A percentile compares a stretch with the other conserved stretches of the same genome.
These are phyloP conservation scores for Paragyromitra xinjiangensis DNA, from an alignment of 495 filamentous ascomycete genomes.

Conservation along the genomic window DNA sequence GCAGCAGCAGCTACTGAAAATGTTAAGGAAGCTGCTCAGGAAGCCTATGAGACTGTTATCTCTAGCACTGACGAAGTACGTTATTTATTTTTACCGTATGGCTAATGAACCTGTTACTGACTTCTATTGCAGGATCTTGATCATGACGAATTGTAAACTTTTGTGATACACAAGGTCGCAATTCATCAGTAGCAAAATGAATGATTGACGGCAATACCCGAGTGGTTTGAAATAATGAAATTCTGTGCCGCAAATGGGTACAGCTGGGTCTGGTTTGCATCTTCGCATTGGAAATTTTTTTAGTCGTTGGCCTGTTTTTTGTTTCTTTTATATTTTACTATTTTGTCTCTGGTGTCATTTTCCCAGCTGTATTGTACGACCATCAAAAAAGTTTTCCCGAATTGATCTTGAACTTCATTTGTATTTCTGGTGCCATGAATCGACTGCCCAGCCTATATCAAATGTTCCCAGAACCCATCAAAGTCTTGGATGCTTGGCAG, in stretches of 20 bases:
- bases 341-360: slow-evolving; percentile 30
- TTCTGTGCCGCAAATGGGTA: slow-evolving; percentile 27
- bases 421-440: too few relatives aligned
- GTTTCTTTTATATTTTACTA: slow-evolving; percentile 26
- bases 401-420: neutral
- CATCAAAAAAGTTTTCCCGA: slow-evolving; percentile 38
- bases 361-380: slow-evolving; percentile 45
- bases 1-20: slow-evolving; percentile 65
- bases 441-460: too few relatives aligned
- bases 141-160: slow-evolving; percentile 74
- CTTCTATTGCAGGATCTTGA: slow-evolving; percentile 59
- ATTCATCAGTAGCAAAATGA: slow-evolving; percentile 14
- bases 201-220: slow-evolving; percentile 26
- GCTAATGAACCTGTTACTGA: neutral
- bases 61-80: slow-evolving; percentile 60
- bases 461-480: too few relatives aligned
- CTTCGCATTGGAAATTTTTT: slow-evolving; percentile 22
- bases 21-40: slow-evolving; percentile 58
- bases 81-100: slow-evolving; percentile 29
- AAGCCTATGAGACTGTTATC: slow-evolving; percentile 60
- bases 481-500: too few relatives aligned
- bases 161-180: slow-evolving; percentile 3
- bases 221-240: slow-evolving; percentile 28
- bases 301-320: neutral
- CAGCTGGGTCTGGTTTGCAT: slow-evolving; percentile 39